These are phyloP conservation scores for Aspergillus brasiliensis DNA, from an alignment of 2,329 filamentous ascomycete species.

Conservation along the genomic window DNA sequence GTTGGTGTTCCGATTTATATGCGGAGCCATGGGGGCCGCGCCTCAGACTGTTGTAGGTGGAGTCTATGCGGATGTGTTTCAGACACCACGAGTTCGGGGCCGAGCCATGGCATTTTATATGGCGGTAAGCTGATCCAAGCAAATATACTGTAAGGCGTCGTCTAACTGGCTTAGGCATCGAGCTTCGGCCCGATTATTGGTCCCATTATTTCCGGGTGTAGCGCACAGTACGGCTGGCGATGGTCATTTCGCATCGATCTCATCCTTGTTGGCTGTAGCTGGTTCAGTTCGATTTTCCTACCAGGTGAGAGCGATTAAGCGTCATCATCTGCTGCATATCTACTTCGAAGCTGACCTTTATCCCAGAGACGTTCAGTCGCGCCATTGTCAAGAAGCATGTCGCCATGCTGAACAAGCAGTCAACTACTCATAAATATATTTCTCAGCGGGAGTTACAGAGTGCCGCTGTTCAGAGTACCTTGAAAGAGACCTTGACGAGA, in stretches of 20 bases:
- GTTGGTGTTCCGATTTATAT: slow-evolving; percentile 47
- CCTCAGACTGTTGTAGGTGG: slow-evolving; percentile 50
- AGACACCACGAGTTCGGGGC: slow-evolving; percentile 40
- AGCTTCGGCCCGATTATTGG: slow-evolving; percentile 46
- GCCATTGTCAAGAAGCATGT: slow-evolving; percentile 62
- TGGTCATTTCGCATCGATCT: slow-evolving; percentile 61
- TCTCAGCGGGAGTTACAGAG: slow-evolving; percentile 65
- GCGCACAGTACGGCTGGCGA: slow-evolving; percentile 45
- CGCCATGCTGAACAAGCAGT: slow-evolving; percentile 56
- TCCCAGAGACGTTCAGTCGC: slow-evolving; percentile 61
- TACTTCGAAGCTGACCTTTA: slow-evolving; percentile 5
- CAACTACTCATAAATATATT: slow-evolving; percentile 48
- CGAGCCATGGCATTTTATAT: slow-evolving; percentile 46
- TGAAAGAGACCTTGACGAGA: slow-evolving; percentile 70
- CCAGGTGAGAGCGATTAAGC: slow-evolving; percentile 41
- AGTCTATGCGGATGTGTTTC: slow-evolving; percentile 50
- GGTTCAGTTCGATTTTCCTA: slow-evolving; percentile 63
- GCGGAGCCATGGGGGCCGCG: slow-evolving; percentile 43
- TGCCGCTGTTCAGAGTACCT: slow-evolving; percentile 39
- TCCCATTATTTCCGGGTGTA: slow-evolving; percentile 50
- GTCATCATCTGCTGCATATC: not conserved
- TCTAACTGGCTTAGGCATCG: slow-evolving; percentile 24
- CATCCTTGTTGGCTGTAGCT: slow-evolving; percentile 63
- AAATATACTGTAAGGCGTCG: not conserved
- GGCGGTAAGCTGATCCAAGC: slow-evolving; percentile 28